Evolutionary conservation across 495 filamentous ascomycete genomes (phyloP).

Genomic region (Aspergillus sparsus): DNA sequence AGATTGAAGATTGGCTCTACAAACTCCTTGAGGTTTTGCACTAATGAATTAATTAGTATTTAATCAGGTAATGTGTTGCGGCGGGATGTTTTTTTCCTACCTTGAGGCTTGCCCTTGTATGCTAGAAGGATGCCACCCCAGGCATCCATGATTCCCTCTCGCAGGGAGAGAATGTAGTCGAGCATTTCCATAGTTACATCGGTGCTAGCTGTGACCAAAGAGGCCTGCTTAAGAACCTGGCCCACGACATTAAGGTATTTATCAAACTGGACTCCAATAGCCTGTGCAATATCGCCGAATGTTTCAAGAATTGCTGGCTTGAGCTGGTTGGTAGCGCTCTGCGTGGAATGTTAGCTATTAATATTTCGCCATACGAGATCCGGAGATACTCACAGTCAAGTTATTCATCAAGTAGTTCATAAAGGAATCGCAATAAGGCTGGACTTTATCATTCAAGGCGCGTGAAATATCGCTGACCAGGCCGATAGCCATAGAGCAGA

Average conservation of each 20-base stretch:
- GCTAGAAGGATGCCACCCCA: slow-evolving; percentile 95
- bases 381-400: slow-evolving; percentile 65
- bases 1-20: slow-evolving; percentile 88
- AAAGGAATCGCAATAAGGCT: slow-evolving; percentile 92
- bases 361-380: slow-evolving; percentile 9
- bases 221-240: slow-evolving; percentile 90
- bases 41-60: slow-evolving; percentile 44
- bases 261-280: slow-evolving; percentile 89
- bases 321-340: slow-evolving; percentile 82
- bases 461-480: slow-evolving; percentile 94
- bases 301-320: slow-evolving; percentile 97
- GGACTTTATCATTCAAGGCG: slow-evolving; percentile 82
- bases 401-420: slow-evolving; percentile 96
- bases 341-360: slow-evolving; percentile 44
- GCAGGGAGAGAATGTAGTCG: slow-evolving; percentile 90
- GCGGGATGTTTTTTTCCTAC: slow-evolving; percentile 25
- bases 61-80: slow-evolving; percentile 16
- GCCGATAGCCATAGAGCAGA: slow-evolving; percentile 97
- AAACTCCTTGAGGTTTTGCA: slow-evolving; percentile 69
- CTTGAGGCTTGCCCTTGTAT: slow-evolving; percentile 69
- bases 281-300: slow-evolving; percentile 96
- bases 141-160: slow-evolving; percentile 98
- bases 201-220: slow-evolving; percentile 67
- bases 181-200: slow-evolving; percentile 86
- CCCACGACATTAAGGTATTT: slow-evolving; percentile 89